Base-by-base conservation (phyloP, 805 yeast genomes). In the Schizosaccharomyces cryophilus region DNA sequence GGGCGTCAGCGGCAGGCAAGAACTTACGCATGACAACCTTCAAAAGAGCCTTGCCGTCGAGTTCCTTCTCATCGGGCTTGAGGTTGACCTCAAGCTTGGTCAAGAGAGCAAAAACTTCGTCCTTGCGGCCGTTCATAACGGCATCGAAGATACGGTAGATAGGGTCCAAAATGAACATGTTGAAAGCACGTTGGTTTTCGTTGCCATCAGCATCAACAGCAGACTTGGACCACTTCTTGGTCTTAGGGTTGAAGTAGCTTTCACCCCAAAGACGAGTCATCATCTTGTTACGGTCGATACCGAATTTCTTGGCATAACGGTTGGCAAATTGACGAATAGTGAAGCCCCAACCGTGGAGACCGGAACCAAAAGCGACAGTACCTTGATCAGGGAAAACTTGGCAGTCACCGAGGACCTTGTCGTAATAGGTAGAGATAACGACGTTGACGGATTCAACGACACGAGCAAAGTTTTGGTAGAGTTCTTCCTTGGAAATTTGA, bases 261-360 rank as follows among this genome's bases (percentile, higher is more conserved):
- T 90, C 97, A 78, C 98, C 98, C 98, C 98, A 90, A 77, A 90
- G 83, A 81, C 96, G 85, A 78, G 87, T 90, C 96, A 87, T 87
- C 97, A 90, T 88, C 87, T 93, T 90, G 66, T 74, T 68, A 76
- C 87, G 83, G 86, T 90, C 96, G 74, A 90, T 97, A 88, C 97
- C 97, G 76, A 93, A 90, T 80, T 90, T 93, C 88, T 89, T 88
- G 76, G 96, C 82, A 84, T 93, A 90, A 81, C 95, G 87, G 78
- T 80, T 77, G 71, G 97, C 96, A 71, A 90, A 90, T 82, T 90
- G 97, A 79, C 98, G 87, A 75, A 90, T 85, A 71, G 98, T 90
- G 89, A 90, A 90, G 75, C 96, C 97, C 98, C 98, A 90, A 78
- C 98, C 98, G 84, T 90, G 98, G 74, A 90, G 82, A 85, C 97